These are phyloP conservation scores for Penicillium hordei DNA, from an alignment of 2,329 filamentous ascomycete genomes.

Conservation along the genomic window DNA sequence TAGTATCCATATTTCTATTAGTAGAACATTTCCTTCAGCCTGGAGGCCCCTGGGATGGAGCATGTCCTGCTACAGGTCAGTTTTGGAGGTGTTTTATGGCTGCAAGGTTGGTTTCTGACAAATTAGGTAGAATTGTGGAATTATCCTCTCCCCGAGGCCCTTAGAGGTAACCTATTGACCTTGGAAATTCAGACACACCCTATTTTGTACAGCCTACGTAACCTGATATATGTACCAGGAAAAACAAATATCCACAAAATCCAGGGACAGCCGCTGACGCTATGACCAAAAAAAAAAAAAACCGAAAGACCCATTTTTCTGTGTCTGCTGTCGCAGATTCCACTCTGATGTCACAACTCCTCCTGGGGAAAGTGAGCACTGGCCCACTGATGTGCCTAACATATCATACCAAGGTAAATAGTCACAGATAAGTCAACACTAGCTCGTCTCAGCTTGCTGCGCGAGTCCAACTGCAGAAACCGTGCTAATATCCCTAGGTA, in stretches of 20 bases:
- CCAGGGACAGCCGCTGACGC: constrained; percentile 13
- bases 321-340: background rate
- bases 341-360: constrained; percentile 23
- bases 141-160: background rate
- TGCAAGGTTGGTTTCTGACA: background rate
- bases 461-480: background rate
- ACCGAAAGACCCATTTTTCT: constrained; percentile 1
- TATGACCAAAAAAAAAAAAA: constrained; percentile 24
- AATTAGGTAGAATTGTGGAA: background rate
- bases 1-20: constrained; percentile 29
- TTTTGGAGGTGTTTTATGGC: background rate
- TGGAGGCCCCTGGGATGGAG: background rate
- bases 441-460: constrained; percentile 15
- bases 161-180: background rate
- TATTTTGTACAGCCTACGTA: background rate
- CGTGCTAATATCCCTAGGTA: background rate
- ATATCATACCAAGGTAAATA: constrained; percentile 18
- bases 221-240: background rate
- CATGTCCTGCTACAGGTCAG: background rate
- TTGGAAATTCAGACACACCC: background rate
- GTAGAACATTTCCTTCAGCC: constrained; percentile 17
- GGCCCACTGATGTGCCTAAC: constrained; percentile 16
- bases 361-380: constrained; percentile 26
- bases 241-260: background rate
- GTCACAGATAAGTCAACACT: constrained; percentile 12